phyloP scores from a whole-genome alignment of 225 moss, liverwort and hornwort genomes.

The Bryum argenteum region DNA sequence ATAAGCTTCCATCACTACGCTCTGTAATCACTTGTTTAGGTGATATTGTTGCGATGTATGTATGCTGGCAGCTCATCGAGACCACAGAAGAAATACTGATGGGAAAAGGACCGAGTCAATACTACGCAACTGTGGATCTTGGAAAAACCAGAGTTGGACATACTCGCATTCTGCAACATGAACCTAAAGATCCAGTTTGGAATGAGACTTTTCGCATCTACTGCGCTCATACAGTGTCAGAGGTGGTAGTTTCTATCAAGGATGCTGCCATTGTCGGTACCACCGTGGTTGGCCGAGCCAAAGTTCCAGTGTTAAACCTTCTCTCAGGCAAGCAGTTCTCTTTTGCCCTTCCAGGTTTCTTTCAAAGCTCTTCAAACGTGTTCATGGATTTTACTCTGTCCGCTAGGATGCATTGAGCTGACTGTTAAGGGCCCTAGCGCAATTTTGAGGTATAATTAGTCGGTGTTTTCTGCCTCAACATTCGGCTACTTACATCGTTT shows the following conservation, averaged over 20 bases:
- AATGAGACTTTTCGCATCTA: constrained; percentile 57
- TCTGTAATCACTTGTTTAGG: background rate
- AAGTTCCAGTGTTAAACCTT: constrained; percentile 49
- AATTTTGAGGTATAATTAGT: background rate
- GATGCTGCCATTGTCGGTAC: constrained; percentile 64
- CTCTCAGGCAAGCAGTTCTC: constrained; percentile 45
- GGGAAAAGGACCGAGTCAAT: constrained; percentile 52
- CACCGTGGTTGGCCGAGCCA: constrained; percentile 52
- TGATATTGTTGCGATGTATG: constrained; percentile 16
- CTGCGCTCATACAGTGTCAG: constrained; percentile 59
- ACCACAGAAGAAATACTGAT: constrained; percentile 41
- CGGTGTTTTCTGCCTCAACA: constrained; percentile 1
- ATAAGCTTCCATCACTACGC: background rate
- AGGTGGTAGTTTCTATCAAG: constrained; percentile 56
- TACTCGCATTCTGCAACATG: constrained; percentile 48
- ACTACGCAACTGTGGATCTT: constrained; percentile 67
- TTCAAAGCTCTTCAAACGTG: background rate
- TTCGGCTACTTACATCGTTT: background rate
- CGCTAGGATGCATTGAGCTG: constrained; percentile 8
- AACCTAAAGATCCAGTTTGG: constrained; percentile 65
- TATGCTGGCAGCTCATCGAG: constrained; percentile 43
- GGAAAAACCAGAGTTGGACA: constrained; percentile 63
- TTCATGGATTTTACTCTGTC: background rate
- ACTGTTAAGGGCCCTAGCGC: background rate
- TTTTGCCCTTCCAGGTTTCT: background rate